Base-by-base conservation (phyloP, 2,329 filamentous ascomycete species). In the Cercospora sp. region DNA sequence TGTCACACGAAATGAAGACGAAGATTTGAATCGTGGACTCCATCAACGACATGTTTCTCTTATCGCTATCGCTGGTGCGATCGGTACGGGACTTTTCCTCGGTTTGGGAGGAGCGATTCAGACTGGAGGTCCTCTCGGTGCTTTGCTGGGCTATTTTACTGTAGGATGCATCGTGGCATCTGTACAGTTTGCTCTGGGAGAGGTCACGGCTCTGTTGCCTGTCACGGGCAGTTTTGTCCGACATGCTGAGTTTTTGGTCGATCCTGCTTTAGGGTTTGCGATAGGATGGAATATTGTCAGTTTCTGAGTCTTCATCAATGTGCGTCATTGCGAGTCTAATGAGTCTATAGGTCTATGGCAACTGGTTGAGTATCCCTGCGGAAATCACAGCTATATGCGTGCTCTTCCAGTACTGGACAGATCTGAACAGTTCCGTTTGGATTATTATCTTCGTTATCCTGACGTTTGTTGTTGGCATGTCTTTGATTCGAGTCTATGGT, bases 21-120 rank as follows among this genome's bases (percentile, higher is more conserved):
- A 68, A 65, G 72, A 73, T 32, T 79, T 86, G 28, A 82, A 82
- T 70, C 82, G 85, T 69, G 84, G 84, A 43, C 78, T 87, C 12
- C 82, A 84, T 71, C 82, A 84, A 55, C 79, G 85, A 65, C 85
- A 86, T 67, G 84, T 87, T 69, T 84, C 84, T 72, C 86, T 87
- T 84, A 87, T 88, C 79, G 90, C 90, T 71, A 90, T 92, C 65
- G 90, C 90, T 74, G 90, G 90, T 76, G 89, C 90, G 67, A 88
- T 92, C 68, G 90, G 87, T 62, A 91, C 89, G 61, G 90, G 90
- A 76, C 83, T 92, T 0, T 87, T 88, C 75, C 79, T 88, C 9
- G 83, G 84, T 58, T 83, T 85, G 1, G 86, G 86, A 45, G 79
- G 82, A 68, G 83, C 84, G 1, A 83, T 88, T 34, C 80, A 82